Percentiles rank a stretch among this genome's conserved stretches.
These are phyloP conservation scores for Blastobotrys elegans DNA, from an alignment of 1,139 yeast species.

Conservation along the genomic window DNA sequence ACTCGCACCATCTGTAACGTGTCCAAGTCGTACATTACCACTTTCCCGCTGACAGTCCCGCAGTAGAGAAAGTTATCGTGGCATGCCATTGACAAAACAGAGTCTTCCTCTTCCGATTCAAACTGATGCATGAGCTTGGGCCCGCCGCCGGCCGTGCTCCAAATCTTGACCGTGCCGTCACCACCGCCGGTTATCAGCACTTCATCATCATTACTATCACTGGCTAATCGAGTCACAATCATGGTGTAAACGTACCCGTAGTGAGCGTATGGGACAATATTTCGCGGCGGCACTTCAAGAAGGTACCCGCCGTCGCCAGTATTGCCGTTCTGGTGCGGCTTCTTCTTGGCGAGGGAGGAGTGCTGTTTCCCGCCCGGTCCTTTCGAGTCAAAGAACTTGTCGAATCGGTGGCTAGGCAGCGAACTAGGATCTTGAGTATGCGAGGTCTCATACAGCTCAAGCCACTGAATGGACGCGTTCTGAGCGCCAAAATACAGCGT, in stretches of 20 bases:
- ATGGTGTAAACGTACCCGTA: slow-evolving; percentile 83
- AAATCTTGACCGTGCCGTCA: slow-evolving; percentile 76
- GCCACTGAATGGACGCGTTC: slow-evolving; percentile 82
- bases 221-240: slow-evolving; percentile 34
- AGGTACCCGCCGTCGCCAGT: slow-evolving; percentile 27
- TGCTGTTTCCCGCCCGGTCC: slow-evolving; percentile 91
- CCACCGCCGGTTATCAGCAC: slow-evolving; percentile 74
- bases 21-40: slow-evolving; percentile 79
- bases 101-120: slow-evolving; percentile 52
- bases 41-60: slow-evolving; percentile 67
- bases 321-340: slow-evolving; percentile 32
- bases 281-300: slow-evolving; percentile 63
- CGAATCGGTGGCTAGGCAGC: slow-evolving; percentile 77
- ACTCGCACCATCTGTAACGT: slow-evolving; percentile 63
- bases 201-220: slow-evolving; percentile 36
- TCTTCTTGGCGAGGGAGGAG: too few species aligned
- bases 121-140: slow-evolving; percentile 40
- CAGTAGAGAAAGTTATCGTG: slow-evolving; percentile 66
- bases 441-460: slow-evolving; percentile 39
- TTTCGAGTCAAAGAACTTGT: slow-evolving; percentile 81
- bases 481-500: slow-evolving; percentile 85
- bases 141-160: slow-evolving; percentile 41
- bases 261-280: slow-evolving; percentile 78
- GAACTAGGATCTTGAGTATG: slow-evolving; percentile 38
- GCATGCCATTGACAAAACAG: slow-evolving; percentile 58